Base-by-base conservation (phyloP, 2,329 filamentous ascomycete genomes). In the Leptographium wingfieldii region DNA sequence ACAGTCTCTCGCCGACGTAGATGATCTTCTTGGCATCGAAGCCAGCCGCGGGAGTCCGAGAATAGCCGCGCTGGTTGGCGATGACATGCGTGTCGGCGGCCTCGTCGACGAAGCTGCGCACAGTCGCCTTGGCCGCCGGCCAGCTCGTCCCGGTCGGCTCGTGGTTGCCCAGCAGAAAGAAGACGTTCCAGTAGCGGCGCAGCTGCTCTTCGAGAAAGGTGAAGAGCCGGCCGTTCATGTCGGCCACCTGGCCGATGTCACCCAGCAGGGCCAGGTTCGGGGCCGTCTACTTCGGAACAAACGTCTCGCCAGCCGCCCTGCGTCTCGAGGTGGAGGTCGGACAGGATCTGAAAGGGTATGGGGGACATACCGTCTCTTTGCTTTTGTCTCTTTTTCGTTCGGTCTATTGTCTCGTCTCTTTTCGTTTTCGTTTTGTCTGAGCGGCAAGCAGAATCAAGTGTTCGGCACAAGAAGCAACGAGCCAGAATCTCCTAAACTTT, bases 131-230 rank as follows among this genome's bases (percentile, higher is more conserved):
- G 0, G 70, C 67, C 0, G 67, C 62, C 2, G 63, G 52, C 75
- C 74, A 78, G 56, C 10, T 69, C 3, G 72, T 73, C 52, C 68
- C 64, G 63, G 78, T 81, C 0, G 79, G 72, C 65, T 85, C 81
- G 65, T 84, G 80, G 63, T 84, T 84, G 0, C 81, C 80, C 0
- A 76, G 67, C 0, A 84, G 70, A 33, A 82, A 73, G 53, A 84
- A 73, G 2, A 84, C 76, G 2, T 71, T 67, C 11, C 70, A 67
- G 64, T 83, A 84, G 10, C 74, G 69, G 2, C 40, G 38, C 3
- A 83, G 73, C 63, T 83, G 80, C 5, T 62, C 64, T 16, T 67
- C 70, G 7, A 83, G 67, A 64, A 84, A 84, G 1, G 48, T 58
- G 40, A 77, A 70, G 63, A 75, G 75, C 0, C 74, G 72, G n/a